A percentile compares a stretch with the other conserved stretches of the same genome.
These are phyloP conservation scores for Vicia villosa DNA, from an alignment of 306 rosid genomes.

Conservation along the genomic window DNA sequence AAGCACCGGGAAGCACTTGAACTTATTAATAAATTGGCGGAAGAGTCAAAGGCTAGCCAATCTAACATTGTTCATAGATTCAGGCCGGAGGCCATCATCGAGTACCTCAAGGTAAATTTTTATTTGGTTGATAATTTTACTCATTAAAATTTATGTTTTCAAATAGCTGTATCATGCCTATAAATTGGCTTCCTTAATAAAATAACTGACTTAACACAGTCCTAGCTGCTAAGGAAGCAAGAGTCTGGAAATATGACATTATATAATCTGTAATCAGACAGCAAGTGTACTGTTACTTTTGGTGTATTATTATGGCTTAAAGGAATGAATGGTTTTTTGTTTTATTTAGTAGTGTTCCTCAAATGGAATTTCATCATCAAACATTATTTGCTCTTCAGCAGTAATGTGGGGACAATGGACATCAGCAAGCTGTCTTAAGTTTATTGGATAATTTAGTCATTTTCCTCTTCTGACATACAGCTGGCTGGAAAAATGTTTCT, in stretches of 20 bases:
- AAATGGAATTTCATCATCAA: not conserved
- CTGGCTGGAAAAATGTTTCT: not conserved
- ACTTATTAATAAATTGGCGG: conserved; percentile 68
- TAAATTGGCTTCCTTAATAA: conserved; percentile 21
- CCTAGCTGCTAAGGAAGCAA: conserved; percentile 31
- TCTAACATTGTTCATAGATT: conserved; percentile 62
- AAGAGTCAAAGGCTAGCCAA: conserved; percentile 67
- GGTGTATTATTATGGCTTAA: conserved; percentile 27
- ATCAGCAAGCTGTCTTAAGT: not conserved
- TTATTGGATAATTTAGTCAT: conserved; percentile 13
- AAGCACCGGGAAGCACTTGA: conserved; percentile 92
- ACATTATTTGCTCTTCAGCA: not conserved
- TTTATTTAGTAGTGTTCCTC: conserved; percentile 6
- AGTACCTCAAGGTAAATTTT: conserved; percentile 88
- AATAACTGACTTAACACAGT: conserved; percentile 9
- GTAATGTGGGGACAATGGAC: conserved; percentile 1
- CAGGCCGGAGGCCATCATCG: conserved; percentile 82
- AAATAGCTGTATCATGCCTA: not conserved
- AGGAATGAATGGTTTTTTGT: not conserved
- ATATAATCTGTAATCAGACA: conserved; percentile 21
- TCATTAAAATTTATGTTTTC: conserved; percentile 1
- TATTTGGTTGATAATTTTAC: conserved; percentile 21
- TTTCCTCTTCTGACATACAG: not conserved
- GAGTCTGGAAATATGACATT: conserved; percentile 24
- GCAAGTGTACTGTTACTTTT: conserved; percentile 10